A percentile compares a stretch with the other conserved stretches of the same genome.
These are phyloP conservation scores for Acacia pycnantha DNA, from an alignment of 331 rosid genomes.

Conservation along the genomic window DNA sequence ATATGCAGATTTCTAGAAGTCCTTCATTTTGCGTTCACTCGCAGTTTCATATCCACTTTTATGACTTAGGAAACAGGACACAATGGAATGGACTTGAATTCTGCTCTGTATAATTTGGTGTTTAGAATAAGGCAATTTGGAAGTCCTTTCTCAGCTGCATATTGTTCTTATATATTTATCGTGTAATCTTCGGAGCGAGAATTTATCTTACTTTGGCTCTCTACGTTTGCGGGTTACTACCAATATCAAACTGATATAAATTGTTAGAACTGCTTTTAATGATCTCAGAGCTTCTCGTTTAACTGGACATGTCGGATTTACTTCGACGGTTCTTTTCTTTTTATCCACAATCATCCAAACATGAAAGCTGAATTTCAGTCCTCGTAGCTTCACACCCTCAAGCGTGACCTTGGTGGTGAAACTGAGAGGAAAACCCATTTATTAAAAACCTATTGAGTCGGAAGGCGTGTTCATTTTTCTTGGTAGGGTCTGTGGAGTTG, in stretches of 20 bases:
- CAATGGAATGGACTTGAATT: conserved; percentile 1
- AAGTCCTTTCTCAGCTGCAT: conserved; percentile 2
- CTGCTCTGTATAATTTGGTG: not conserved
- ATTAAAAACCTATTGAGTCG: not conserved
- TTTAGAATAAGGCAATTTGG: not conserved
- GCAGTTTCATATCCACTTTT: not conserved
- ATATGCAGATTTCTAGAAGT: conserved; percentile 1
- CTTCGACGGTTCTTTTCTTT: not conserved
- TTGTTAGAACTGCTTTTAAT: conserved; percentile 25
- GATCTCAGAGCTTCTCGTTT: conserved; percentile 22
- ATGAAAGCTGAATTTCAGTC: not conserved
- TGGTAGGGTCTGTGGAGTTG: not conserved
- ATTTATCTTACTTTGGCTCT: not conserved
- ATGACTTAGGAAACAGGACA: conserved; percentile 18
- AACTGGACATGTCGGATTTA: conserved; percentile 4
- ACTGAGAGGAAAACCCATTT: not conserved
- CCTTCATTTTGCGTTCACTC: conserved; percentile 12
- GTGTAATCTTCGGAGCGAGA: not conserved
- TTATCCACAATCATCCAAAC: not conserved
- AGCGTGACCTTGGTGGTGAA: not conserved
- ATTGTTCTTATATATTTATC: not conserved
- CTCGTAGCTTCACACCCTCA: not conserved
- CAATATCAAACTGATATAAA: conserved; percentile 1
- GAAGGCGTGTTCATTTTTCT: not conserved
- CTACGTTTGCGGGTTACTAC: not conserved